phyloP scores from a whole-genome alignment of 768 basidiomycete species.

The Naematelia encephala region DNA sequence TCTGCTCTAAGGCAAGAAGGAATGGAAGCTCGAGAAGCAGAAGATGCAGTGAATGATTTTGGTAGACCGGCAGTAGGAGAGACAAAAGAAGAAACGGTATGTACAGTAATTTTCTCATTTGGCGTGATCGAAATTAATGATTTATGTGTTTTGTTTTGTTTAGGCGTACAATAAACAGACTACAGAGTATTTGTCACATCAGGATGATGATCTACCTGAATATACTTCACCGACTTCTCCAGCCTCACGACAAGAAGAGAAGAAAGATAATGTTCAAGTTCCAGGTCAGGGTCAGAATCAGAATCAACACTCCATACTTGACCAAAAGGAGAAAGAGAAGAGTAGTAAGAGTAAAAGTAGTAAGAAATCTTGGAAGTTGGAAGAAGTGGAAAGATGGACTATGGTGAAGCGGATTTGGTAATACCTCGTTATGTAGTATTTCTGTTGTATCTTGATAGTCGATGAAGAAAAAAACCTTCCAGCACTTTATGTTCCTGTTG shows the following conservation, averaged over 20 bases:
- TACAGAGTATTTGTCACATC: constrained; percentile 66
- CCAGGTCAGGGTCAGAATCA: too few species aligned
- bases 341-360: constrained; percentile 53
- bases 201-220: constrained; percentile 63
- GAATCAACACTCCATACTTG: too few species aligned
- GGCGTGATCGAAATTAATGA: too few species aligned
- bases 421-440: not conserved
- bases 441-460: constrained; percentile 2
- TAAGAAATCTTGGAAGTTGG: constrained; percentile 65
- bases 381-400: constrained; percentile 88
- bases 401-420: constrained; percentile 92
- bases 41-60: constrained; percentile 78
- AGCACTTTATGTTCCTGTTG: constrained; percentile 7
- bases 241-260: too few species aligned
- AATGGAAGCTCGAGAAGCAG: constrained; percentile 69
- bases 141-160: too few species aligned
- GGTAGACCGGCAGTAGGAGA: constrained; percentile 90
- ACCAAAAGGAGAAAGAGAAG: constrained; percentile 7
- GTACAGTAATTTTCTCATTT: constrained; percentile 32
- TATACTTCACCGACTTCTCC: constrained; percentile 12
- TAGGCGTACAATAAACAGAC: constrained; percentile 80
- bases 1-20: constrained; percentile 69
- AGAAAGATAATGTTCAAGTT: constrained; percentile 14
- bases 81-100: constrained; percentile 75
- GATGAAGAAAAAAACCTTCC: too few species aligned